Conservation (phyloP, 345 rosid species). For the Lumnitzera racemosa region DNA sequence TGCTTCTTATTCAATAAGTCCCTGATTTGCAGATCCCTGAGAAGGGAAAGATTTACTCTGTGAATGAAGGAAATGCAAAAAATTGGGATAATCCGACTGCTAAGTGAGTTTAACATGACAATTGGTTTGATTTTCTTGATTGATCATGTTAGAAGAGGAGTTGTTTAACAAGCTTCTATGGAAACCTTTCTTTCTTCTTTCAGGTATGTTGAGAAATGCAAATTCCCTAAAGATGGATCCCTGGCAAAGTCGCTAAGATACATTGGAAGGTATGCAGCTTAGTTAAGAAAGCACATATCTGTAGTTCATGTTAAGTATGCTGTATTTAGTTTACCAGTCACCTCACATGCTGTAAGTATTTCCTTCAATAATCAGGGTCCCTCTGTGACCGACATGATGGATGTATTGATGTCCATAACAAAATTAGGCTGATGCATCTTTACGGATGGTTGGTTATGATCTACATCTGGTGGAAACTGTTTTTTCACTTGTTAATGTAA, state of each 20-base stretch:
- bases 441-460: too few relatives aligned
- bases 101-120: constrained; percentile 35
- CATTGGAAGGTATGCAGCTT: constrained; percentile 65
- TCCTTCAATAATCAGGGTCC: too few relatives aligned
- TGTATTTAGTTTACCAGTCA: neutral
- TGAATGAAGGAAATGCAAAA: constrained; percentile 96
- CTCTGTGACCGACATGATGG: too few relatives aligned
- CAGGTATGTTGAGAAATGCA: constrained; percentile 92
- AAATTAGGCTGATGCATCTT: too few relatives aligned
- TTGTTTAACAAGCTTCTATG: neutral
- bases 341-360: too few relatives aligned
- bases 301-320: neutral
- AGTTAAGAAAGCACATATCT: neutral
- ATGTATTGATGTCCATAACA: too few relatives aligned
- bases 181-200: constrained; percentile 6
- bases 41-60: constrained; percentile 92
- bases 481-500: too few relatives aligned
- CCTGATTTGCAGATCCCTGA: constrained; percentile 56
- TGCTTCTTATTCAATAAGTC: too few relatives aligned
- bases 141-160: neutral
- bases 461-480: too few relatives aligned
- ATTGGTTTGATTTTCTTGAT: neutral
- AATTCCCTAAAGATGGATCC: constrained; percentile 89
- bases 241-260: constrained; percentile 85
- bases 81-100: constrained; percentile 96